Evolutionary conservation across 257 asterid genomes (phyloP), one percentile per base, ranked within the genome.

Genomic region (Primulina huaijiensis): DNA sequence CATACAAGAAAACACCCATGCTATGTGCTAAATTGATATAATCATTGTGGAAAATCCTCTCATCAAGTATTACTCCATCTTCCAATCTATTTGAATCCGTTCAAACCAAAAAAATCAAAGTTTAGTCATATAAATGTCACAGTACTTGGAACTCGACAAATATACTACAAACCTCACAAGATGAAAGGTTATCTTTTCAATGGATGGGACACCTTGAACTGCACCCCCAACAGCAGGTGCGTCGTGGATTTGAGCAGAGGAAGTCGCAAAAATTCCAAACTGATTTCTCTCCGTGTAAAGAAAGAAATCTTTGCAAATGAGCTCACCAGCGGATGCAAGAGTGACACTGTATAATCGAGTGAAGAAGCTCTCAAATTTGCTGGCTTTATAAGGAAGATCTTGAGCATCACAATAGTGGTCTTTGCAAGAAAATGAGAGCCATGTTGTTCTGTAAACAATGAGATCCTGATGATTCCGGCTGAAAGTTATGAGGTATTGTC

Each of bases 301-400:
- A 77, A 94, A 94, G 85, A 94, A 91, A 56, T 91, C 99, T 78
- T 94, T 91, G 95, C 96, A 89, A 75, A 91, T 88, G 72, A 94
- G 89, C 80, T 91, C 99, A 19, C 96, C 94, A 72, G 83, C 75
- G 33, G 92, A 82, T 77, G 98, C 93, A 71, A 94, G 97, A 57
- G 85, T 69, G 72, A 88, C 88, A 10, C 85, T 77, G 76, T 88
- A 89, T 76, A 89, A 70, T 68, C 89, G 96, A 27, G 92, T 87
- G 78, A 94, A 94, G 78, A 81, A 91, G 79, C 98, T 92, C 82
- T 89, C 96, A 37, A 94, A 94, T 77, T 87, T 94, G 73, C 77
- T 86, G 82, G 97, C 86, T 78, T 88, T 89, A 19, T 80, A n/a
- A 67, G 99, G 97, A 76, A 94, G 90, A 69, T 83, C 88, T 8